Conservation (phyloP, 257 asterid genomes). For the Gentiana dahurica region DNA sequence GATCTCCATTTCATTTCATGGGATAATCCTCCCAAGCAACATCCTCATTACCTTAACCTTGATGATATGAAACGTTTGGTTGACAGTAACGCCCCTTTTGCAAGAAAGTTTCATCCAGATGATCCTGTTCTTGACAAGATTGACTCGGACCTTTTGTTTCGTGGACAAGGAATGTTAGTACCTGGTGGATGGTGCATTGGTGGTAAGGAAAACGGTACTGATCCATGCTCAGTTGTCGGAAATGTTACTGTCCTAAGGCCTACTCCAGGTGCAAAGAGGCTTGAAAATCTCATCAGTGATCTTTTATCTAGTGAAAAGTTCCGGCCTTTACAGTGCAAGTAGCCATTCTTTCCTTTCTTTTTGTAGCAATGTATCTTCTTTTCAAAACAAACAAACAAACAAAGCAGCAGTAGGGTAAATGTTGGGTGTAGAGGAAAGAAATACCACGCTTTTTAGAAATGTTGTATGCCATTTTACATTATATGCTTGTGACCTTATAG, state of each 20-base stretch:
- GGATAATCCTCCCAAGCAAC: slow-evolving; percentile 99
- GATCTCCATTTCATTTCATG: slow-evolving; percentile 93
- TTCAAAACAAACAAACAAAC: too few relatives aligned
- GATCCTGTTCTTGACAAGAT: slow-evolving; percentile 71
- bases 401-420: too few relatives aligned
- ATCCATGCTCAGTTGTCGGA: slow-evolving; percentile 76
- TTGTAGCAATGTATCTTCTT: too few relatives aligned
- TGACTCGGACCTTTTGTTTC: slow-evolving; percentile 56
- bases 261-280: slow-evolving; percentile 67
- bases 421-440: too few relatives aligned
- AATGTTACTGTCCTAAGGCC: slow-evolving; percentile 57
- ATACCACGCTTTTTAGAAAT: too few relatives aligned
- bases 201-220: slow-evolving; percentile 50
- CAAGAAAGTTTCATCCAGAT: slow-evolving; percentile 70
- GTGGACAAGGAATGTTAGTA: slow-evolving; percentile 54
- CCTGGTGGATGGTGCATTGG: slow-evolving; percentile 97
- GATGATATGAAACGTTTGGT: slow-evolving; percentile 77
- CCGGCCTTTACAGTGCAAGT: slow-evolving; percentile 13
- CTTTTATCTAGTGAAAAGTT: slow-evolving; percentile 57
- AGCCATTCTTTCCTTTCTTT: too few relatives aligned
- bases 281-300: slow-evolving; percentile 45
- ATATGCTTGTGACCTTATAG: too few relatives aligned
- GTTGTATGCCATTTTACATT: too few relatives aligned
- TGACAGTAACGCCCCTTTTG: slow-evolving; percentile 83
- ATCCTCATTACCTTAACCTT: slow-evolving; percentile 67